phyloP scores from a whole-genome alignment of 148 eudicot species.

The Cornus florida region DNA sequence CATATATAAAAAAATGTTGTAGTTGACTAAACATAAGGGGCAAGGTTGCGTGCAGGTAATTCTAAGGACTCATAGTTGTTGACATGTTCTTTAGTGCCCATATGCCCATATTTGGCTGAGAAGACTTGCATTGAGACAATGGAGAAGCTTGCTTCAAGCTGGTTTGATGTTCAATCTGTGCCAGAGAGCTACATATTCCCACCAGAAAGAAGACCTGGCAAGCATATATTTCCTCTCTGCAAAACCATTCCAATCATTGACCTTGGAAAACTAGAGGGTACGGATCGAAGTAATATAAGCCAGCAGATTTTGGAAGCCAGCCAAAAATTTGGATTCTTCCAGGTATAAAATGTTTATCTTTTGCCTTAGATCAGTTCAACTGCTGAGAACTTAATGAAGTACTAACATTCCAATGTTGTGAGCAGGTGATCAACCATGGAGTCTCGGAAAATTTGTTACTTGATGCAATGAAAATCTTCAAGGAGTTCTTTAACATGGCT shows the following conservation, averaged over 20 bases:
- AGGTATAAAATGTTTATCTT: slow-evolving; percentile 31
- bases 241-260: slow-evolving; percentile 44
- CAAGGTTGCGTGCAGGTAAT: neutral
- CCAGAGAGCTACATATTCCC: slow-evolving; percentile 51
- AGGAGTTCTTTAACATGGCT: slow-evolving; percentile 50
- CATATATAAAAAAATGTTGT: neutral
- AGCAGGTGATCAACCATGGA: slow-evolving; percentile 68
- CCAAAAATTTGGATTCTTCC: slow-evolving; percentile 53
- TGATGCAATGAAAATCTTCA: slow-evolving; percentile 39
- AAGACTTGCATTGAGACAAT: slow-evolving; percentile 12
- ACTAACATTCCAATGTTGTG: neutral
- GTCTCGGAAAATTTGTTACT: slow-evolving; percentile 27
- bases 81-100: neutral
- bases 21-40: slow-evolving; percentile 2
- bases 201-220: slow-evolving; percentile 49
- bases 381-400: too few relatives aligned
- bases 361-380: too few relatives aligned
- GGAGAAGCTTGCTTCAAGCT: slow-evolving; percentile 38
- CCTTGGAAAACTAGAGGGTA: slow-evolving; percentile 21
- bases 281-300: slow-evolving; percentile 7
- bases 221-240: slow-evolving; percentile 21
- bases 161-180: slow-evolving; percentile 47
- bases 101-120: neutral
- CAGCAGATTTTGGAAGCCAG: slow-evolving; percentile 44
- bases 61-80: neutral